These are phyloP conservation scores for Pelargonium citronellum DNA, from an alignment of 441 rosid genomes.

Conservation along the genomic window DNA sequence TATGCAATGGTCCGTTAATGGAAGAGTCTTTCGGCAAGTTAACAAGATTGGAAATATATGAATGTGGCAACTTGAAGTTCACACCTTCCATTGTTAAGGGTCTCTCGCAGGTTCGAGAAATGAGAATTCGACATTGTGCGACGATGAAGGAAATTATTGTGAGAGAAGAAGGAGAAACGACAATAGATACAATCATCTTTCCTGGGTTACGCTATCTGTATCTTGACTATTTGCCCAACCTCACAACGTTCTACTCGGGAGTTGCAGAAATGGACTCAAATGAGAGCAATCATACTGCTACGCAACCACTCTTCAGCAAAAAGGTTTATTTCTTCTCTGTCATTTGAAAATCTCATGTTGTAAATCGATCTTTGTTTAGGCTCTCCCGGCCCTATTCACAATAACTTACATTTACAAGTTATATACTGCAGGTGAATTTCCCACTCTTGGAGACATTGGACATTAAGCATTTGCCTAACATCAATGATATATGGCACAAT, in stretches of 20 bases:
- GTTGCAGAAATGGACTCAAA: neutral
- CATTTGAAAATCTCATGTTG: no score
- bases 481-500: neutral
- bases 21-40: neutral
- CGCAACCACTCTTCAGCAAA: neutral
- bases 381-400: no score
- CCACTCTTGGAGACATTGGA: no score
- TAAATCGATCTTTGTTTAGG: no score
- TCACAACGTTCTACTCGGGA: neutral
- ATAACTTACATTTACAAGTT: no score
- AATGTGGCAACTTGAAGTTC: constrained; percentile 15
- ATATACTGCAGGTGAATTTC: no score
- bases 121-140: neutral
- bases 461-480: no score
- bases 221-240: neutral
- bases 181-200: neutral
- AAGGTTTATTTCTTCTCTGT: neutral
- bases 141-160: constrained; percentile 10
- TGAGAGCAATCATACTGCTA: neutral
- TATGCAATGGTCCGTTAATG: neutral
- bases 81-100: neutral
- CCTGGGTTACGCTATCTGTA: neutral
- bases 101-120: no score
- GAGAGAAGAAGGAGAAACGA: neutral
- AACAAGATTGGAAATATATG: neutral